phyloP scores from a whole-genome alignment of 169 alveolate species.

The Cryptosporidium baileyi region DNA sequence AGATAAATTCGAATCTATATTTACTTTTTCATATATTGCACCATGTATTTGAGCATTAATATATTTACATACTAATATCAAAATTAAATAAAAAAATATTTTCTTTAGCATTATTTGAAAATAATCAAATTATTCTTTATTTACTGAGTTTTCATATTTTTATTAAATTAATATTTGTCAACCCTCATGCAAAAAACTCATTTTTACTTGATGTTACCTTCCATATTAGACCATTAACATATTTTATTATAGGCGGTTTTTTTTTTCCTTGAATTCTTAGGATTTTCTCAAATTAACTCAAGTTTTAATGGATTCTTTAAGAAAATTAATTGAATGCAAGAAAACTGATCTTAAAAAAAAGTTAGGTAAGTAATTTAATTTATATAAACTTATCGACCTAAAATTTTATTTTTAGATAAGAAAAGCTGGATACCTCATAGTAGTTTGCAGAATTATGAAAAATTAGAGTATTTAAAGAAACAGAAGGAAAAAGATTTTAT shows the following conservation, averaged over 20 bases:
- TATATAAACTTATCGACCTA: not conserved
- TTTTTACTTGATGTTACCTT: constrained; percentile 30
- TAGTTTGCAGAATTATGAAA: constrained; percentile 1
- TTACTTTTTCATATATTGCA: not conserved
- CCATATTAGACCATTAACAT: not conserved
- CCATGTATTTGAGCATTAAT: not conserved
- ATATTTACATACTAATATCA: not conserved
- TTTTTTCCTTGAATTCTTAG: no score
- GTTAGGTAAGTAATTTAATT: constrained; percentile 6
- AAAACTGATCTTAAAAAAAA: constrained; percentile 7
- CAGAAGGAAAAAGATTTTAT: constrained; percentile 25
- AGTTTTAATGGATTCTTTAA: constrained; percentile 31
- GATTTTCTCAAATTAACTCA: no score
- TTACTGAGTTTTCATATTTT: not conserved
- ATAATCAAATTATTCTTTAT: not conserved
- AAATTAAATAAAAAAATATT: not conserved
- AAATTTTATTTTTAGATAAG: not conserved
- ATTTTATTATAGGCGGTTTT: not conserved
- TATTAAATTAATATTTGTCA: constrained; percentile 4
- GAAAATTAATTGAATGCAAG: constrained; percentile 9
- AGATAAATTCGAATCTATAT: constrained; percentile 35
- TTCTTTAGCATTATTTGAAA: not conserved
- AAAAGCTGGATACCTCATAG: constrained; percentile 40
- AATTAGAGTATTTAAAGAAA: not conserved
- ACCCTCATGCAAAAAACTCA: constrained; percentile 44